Conservation (phyloP, 495 filamentous ascomycete genomes). For the Achaetomiella virescens region DNA sequence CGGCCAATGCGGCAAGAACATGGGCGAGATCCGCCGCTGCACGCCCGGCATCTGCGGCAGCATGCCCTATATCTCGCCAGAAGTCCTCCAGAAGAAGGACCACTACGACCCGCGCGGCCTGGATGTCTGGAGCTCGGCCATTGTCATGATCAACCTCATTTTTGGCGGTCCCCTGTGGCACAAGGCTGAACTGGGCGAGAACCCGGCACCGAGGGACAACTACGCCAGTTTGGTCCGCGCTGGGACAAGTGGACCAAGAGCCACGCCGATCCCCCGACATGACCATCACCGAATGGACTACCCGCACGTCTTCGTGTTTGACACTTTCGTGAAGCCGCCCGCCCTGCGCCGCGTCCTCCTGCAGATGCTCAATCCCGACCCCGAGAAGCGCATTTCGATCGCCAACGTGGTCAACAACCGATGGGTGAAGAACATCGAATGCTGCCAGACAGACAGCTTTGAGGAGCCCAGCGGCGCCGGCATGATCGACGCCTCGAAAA, state of each 20-base stretch:
- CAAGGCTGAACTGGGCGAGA: conserved; percentile 42
- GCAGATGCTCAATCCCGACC: conserved; percentile 72
- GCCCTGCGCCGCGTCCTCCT: conserved; percentile 57
- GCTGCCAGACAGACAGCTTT: conserved; percentile 59
- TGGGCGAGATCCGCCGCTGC: conserved; percentile 59
- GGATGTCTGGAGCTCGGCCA: conserved; percentile 74
- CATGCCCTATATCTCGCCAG: conserved; percentile 70
- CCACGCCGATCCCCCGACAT: conserved; percentile 43
- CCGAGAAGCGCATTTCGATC: conserved; percentile 58
- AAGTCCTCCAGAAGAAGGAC: conserved; percentile 58
- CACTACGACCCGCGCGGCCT: conserved; percentile 68
- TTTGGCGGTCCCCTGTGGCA: conserved; percentile 62
- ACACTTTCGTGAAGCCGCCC: conserved; percentile 45
- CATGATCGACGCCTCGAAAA: conserved; percentile 49
- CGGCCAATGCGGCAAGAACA: conserved; percentile 58
- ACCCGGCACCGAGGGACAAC: conserved; percentile 23
- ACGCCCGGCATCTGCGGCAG: conserved; percentile 69
- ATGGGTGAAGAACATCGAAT: conserved; percentile 62
- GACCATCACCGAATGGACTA: conserved; percentile 44
- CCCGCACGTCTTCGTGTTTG: conserved; percentile 46
- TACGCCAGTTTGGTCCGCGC: conserved; percentile 53
- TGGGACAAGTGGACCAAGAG: conserved; percentile 56
- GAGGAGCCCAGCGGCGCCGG: conserved; percentile 41
- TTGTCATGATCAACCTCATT: conserved; percentile 64
- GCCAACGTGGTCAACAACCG: conserved; percentile 53